These are phyloP conservation scores for Chenopodium berlandieri DNA, from an alignment of 148 eudicot genomes.

Conservation along the genomic window DNA sequence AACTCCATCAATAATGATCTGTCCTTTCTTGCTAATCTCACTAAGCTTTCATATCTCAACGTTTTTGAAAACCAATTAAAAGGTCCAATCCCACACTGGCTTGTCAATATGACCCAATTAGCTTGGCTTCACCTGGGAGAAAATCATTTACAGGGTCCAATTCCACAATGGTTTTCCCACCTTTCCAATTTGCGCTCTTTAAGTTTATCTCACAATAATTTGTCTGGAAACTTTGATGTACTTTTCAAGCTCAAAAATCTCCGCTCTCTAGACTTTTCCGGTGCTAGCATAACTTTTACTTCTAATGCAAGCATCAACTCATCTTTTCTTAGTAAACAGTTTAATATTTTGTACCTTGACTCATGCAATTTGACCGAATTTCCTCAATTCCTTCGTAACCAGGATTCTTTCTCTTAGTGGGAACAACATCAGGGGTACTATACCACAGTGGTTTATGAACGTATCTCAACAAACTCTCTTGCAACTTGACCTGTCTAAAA, in stretches of 20 bases:
- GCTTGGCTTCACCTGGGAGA: neutral
- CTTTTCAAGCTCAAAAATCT: slow-evolving; percentile 17
- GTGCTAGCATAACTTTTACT: neutral
- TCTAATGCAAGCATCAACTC: neutral
- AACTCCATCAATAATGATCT: slow-evolving; percentile 6
- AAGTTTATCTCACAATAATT: neutral
- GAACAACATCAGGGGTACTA: neutral
- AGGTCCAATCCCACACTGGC: slow-evolving; percentile 19
- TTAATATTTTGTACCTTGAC: neutral
- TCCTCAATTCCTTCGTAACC: slow-evolving; percentile 12
- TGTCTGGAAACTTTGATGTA: neutral
- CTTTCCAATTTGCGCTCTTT: slow-evolving; percentile 10
- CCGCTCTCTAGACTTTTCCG: neutral
- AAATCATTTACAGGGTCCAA: slow-evolving; percentile 16
- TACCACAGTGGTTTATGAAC: slow-evolving; percentile 34
- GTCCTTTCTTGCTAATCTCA: slow-evolving; percentile 9
- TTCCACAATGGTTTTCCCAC: slow-evolving; percentile 20
- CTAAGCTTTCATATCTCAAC: neutral
- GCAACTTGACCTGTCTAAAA: neutral
- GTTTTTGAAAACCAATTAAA: slow-evolving; percentile 1
- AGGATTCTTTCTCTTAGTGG: neutral
- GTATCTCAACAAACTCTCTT: slow-evolving; percentile 18
- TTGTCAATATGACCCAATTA: slow-evolving; percentile 21
- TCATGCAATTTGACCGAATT: slow-evolving; percentile 16
- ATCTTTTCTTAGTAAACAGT: neutral